Conservation (phyloP, 1,139 yeast species). For the Barnettozyma hawaiiensis region DNA sequence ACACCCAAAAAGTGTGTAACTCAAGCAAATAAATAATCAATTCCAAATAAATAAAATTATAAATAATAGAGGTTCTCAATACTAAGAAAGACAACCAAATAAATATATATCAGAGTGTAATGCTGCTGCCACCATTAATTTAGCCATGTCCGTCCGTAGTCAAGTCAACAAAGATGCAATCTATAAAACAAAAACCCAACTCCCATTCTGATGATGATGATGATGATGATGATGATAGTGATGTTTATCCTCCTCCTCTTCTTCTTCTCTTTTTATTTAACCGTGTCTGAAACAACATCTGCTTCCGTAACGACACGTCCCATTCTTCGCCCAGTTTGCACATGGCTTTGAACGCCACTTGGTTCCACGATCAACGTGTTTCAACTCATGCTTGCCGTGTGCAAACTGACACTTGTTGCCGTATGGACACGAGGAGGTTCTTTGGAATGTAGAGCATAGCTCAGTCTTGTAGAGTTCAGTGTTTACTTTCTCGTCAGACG, state of each 20-base stretch:
- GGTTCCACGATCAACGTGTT: constrained; percentile 65
- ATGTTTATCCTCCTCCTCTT: no score
- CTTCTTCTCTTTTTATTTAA: no score
- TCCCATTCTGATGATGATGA: no score
- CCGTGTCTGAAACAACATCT: constrained; percentile 91
- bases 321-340: constrained; percentile 79
- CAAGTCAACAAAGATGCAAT: background rate
- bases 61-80: constrained; percentile 2
- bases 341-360: constrained; percentile 93
- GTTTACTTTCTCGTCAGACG: constrained; percentile 40
- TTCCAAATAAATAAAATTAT: constrained; percentile 5
- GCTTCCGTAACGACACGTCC: constrained; percentile 82
- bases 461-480: constrained; percentile 85
- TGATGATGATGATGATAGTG: no score
- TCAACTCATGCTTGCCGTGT: constrained; percentile 77
- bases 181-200: no score
- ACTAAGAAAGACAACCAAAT: background rate
- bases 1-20: background rate
- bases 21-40: no score
- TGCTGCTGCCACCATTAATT: background rate
- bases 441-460: constrained; percentile 73
- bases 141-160: background rate
- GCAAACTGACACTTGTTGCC: constrained; percentile 94
- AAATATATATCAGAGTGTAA: background rate
- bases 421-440: constrained; percentile 75